phyloP scores from a whole-genome alignment of 2,329 filamentous ascomycete species.

The Metarhizium album region DNA sequence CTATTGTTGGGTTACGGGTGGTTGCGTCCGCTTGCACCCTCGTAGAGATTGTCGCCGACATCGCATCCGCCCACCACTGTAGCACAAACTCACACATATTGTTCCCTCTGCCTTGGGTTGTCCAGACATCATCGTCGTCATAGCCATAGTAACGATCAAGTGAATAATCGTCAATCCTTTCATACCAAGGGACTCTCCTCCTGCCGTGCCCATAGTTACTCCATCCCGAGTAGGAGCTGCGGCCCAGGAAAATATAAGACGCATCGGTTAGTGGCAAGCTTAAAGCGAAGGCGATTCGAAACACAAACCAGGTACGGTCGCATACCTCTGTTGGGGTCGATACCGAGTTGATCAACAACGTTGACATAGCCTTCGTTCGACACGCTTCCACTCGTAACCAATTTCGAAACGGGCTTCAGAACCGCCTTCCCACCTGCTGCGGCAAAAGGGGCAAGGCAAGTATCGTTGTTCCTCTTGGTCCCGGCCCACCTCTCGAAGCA shows the following conservation, averaged over 20 bases:
- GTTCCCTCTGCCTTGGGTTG: no score
- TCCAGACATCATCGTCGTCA: no score
- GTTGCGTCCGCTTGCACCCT: background rate
- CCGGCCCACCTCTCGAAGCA: slow-evolving; percentile 45
- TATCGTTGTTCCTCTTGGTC: slow-evolving; percentile 30
- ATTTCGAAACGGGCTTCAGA: slow-evolving; percentile 28
- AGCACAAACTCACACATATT: no score
- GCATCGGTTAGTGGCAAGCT: no score
- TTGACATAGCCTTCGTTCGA: slow-evolving; percentile 50
- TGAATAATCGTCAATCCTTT: no score
- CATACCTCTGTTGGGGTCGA: slow-evolving; percentile 41
- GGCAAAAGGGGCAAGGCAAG: slow-evolving; percentile 52
- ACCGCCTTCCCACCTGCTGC: slow-evolving; percentile 43
- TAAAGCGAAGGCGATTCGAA: no score
- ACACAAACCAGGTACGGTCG: background rate
- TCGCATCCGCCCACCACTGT: no score
- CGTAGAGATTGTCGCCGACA: no score
- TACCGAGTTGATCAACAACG: slow-evolving; percentile 48
- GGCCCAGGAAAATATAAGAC: background rate
- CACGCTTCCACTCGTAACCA: slow-evolving; percentile 29
- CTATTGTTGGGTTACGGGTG: background rate
- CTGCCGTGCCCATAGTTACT: background rate
- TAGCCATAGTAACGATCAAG: no score
- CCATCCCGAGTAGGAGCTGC: background rate
- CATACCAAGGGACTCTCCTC: no score